phyloP scores from a whole-genome alignment of 306 rosid genomes.

The Urtica urens region DNA sequence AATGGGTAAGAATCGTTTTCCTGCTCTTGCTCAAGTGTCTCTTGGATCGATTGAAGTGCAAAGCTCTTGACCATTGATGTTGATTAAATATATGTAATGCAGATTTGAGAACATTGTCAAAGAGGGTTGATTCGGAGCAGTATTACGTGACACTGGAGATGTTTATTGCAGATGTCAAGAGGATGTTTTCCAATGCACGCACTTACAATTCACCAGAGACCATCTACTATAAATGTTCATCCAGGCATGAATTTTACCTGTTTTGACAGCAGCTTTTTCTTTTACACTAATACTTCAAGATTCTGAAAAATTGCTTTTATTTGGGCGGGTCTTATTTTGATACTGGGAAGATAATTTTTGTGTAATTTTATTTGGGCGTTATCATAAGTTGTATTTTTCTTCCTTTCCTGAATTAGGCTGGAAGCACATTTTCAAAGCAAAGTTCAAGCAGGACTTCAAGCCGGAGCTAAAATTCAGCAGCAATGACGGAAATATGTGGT shows the following conservation, averaged over 20 bases:
- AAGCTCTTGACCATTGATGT: background rate
- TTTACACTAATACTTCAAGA: too few species aligned
- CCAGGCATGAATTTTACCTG: constrained; percentile 33
- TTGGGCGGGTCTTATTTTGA: too few species aligned
- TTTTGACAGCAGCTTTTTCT: too few species aligned
- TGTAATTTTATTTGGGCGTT: too few species aligned
- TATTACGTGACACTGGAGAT: constrained; percentile 89
- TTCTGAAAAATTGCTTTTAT: too few species aligned
- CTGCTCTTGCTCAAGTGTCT: background rate
- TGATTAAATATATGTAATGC: constrained; percentile 4
- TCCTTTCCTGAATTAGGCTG: constrained; percentile 36
- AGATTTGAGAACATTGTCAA: constrained; percentile 90
- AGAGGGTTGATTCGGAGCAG: constrained; percentile 93
- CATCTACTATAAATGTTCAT: constrained; percentile 76
- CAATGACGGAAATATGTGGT: too few species aligned
- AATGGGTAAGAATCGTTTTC: constrained; percentile 45
- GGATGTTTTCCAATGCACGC: constrained; percentile 87
- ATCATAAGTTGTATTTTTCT: too few species aligned
- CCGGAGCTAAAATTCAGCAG: constrained; percentile 55
- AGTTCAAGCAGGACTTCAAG: constrained; percentile 58
- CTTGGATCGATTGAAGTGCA: background rate
- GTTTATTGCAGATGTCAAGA: constrained; percentile 82
- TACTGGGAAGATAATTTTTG: too few species aligned
- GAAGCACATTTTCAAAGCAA: constrained; percentile 66
- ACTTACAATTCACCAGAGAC: constrained; percentile 91